Evolutionary conservation across 2,329 filamentous ascomycete species (phyloP).

Genomic region (Dendrostoma leiphaemia): DNA sequence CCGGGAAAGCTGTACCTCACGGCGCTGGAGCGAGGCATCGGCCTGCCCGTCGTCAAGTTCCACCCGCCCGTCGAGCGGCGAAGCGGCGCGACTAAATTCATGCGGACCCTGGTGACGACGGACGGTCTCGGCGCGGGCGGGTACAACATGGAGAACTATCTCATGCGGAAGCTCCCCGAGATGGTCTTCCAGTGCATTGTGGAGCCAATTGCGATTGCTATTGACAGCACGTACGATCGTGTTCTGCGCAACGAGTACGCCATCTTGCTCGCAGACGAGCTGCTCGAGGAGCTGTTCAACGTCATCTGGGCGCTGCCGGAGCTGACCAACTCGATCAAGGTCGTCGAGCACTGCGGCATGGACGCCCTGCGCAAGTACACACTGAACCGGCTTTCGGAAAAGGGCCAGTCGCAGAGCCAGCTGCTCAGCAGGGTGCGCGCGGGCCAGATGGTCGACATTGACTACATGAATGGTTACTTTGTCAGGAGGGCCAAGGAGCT

Average conservation of each 20-base stretch:
- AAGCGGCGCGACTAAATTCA: constrained; percentile 48
- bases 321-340: constrained; percentile 57
- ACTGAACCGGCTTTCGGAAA: constrained; percentile 54
- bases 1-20: constrained; percentile 35
- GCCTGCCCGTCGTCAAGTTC: constrained; percentile 17
- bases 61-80: constrained; percentile 25
- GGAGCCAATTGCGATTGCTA: constrained; percentile 76
- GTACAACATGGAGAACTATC: constrained; percentile 58
- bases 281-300: constrained; percentile 71
- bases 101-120: constrained; percentile 61
- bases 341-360: constrained; percentile 55
- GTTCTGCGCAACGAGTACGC: constrained; percentile 67
- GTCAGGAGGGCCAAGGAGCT: constrained; percentile 68
- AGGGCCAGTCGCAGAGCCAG: constrained; percentile 53
- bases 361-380: constrained; percentile 60
- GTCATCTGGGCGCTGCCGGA: constrained; percentile 77
- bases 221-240: constrained; percentile 73
- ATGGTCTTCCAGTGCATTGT: constrained; percentile 74
- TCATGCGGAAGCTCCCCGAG: constrained; percentile 74
- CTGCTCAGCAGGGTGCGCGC: constrained; percentile 66
- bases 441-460: constrained; percentile 69
- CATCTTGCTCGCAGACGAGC: constrained; percentile 63
- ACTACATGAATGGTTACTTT: constrained; percentile 88
- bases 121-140: constrained; percentile 60
- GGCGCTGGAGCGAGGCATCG: constrained; percentile 20